Evolutionary conservation across 2,329 filamentous ascomycete species (phyloP), one percentile per base, ranked within the genome.

Genomic region (Arthrobotrys sphaeroides): DNA sequence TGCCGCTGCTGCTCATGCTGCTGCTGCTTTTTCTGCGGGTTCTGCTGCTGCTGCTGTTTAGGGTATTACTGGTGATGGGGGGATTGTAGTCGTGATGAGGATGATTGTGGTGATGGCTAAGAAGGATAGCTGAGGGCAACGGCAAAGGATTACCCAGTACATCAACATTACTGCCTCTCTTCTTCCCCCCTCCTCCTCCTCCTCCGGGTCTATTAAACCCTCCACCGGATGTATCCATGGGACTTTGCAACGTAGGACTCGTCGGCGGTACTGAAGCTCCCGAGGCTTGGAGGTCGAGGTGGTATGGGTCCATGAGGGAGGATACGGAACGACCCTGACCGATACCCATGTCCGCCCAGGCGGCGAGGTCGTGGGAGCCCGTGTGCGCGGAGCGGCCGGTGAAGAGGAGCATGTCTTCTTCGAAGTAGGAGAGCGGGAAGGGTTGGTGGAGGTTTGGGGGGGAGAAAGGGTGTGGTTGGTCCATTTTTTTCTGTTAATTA

Each of bases 371-470:
- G 59, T 62, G 42, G 20, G 43, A 13, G 24, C 36, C 24, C 16
- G 31, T 42, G 3, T 47, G 33, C 28, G 45, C 18, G 18, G 69
- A n/a, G 36, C 69, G 45, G 61, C 70, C 70, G 55, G 57, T 69
- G 72, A 75, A 75, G 45, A 75, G 72, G 28, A 75, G 47, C 64
- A 75, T 75, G 57, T 75, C 72, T 51, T 75, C 72, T 42, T 69
- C 72, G 64, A 75, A 75, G 64, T 69, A 75, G 38, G 72, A 75
- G 55, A 75, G 72, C 6, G 72, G 72, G 57, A 75, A 75, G 18
- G 57, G 57, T 55, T 55, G 51, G 51, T 55, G 51, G 1, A 38
- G 28, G 57, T 65, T 69, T 24, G 55, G 28, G 7, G 72, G 72
- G 26, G 72, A 75, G 72, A 69, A 75, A 0, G 72, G 64, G 57